Conservation (phyloP, 2,329 filamentous ascomycete species). For the Pseudocercospora musae region DNA sequence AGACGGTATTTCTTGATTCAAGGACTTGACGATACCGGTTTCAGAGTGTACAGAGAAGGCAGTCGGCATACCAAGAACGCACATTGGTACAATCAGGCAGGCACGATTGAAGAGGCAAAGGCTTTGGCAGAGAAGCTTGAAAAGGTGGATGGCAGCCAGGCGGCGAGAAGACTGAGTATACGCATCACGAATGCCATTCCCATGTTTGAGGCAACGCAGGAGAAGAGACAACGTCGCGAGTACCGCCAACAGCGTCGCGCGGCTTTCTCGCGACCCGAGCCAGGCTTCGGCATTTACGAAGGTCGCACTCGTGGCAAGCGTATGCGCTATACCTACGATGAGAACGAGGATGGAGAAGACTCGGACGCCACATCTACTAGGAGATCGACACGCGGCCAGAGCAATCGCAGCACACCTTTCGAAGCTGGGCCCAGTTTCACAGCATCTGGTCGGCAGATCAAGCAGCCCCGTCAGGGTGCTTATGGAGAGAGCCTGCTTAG, state of each 20-base stretch:
- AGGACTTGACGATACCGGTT: slow-evolving; percentile 88
- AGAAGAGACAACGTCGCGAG: slow-evolving; percentile 92
- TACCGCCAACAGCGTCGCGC: slow-evolving; percentile 84
- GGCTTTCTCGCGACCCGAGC: slow-evolving; percentile 80
- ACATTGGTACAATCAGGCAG: slow-evolving; percentile 91
- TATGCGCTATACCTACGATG: slow-evolving; percentile 93
- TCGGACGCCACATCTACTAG: slow-evolving; percentile 66
- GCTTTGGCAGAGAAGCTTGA: slow-evolving; percentile 72
- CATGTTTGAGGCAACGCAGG: slow-evolving; percentile 88
- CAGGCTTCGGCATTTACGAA: slow-evolving; percentile 90
- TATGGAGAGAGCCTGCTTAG: slow-evolving; percentile 62
- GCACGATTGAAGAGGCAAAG: slow-evolving; percentile 81
- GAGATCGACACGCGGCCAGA: slow-evolving; percentile 59
- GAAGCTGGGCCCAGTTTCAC: slow-evolving; percentile 69
- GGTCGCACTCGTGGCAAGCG: slow-evolving; percentile 94
- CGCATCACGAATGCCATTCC: slow-evolving; percentile 78
- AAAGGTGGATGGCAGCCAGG: slow-evolving; percentile 72
- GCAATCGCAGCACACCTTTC: slow-evolving; percentile 64
- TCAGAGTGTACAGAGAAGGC: slow-evolving; percentile 90
- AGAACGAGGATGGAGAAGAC: slow-evolving; percentile 70
- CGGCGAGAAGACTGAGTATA: slow-evolving; percentile 72
- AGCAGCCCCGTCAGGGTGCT: slow-evolving; percentile 60
- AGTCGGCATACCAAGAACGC: slow-evolving; percentile 68
- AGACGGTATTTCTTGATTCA: slow-evolving; percentile 92
- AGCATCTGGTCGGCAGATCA: slow-evolving; percentile 81